Percentiles rank a stretch among this genome's conserved stretches.
Conservation (phyloP, 768 basidiomycete species). For the Mycena rosella region DNA sequence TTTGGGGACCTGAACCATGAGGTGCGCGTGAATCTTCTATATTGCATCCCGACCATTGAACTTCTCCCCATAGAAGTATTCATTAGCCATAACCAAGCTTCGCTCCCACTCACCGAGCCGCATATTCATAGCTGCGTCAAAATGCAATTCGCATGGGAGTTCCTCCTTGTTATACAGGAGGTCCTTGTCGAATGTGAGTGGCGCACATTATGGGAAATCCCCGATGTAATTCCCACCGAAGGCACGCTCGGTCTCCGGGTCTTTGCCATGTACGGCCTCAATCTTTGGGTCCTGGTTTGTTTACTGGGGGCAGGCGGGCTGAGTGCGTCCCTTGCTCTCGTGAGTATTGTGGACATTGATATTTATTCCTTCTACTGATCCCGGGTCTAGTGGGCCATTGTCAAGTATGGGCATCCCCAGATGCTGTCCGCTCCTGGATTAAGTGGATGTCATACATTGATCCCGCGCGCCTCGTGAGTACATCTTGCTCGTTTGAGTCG, state of each 20-base stretch:
- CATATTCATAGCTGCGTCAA: conserved; percentile 15
- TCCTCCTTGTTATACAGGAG: conserved; percentile 24
- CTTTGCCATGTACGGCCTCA: conserved; percentile 30
- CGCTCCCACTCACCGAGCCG: too few species aligned
- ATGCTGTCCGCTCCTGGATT: conserved; percentile 22
- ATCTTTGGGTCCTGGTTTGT: conserved; percentile 17
- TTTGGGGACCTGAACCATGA: conserved; percentile 17
- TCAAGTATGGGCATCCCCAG: conserved; percentile 16
- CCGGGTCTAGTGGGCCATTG: conserved; percentile 19
- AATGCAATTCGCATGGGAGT: conserved; percentile 13
- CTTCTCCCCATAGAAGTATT: not conserved
- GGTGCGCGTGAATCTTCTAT: not conserved
- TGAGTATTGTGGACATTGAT: not conserved
- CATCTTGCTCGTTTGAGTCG: not conserved
- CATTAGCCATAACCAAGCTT: not conserved
- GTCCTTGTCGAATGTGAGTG: conserved; percentile 24
- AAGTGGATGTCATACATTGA: conserved; percentile 21
- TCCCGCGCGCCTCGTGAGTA: conserved; percentile 16
- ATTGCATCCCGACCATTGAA: not conserved
- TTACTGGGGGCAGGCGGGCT: conserved; percentile 1
- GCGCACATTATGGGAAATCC: not conserved
- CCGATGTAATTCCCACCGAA: not conserved
- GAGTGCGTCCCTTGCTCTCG: conserved; percentile 21
- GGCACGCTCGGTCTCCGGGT: conserved; percentile 18
- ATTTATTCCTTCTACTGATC: not conserved